Evolutionary conservation across 352 stramenopile species (phyloP).

Genomic region (Globisporangium echinulatum): DNA sequence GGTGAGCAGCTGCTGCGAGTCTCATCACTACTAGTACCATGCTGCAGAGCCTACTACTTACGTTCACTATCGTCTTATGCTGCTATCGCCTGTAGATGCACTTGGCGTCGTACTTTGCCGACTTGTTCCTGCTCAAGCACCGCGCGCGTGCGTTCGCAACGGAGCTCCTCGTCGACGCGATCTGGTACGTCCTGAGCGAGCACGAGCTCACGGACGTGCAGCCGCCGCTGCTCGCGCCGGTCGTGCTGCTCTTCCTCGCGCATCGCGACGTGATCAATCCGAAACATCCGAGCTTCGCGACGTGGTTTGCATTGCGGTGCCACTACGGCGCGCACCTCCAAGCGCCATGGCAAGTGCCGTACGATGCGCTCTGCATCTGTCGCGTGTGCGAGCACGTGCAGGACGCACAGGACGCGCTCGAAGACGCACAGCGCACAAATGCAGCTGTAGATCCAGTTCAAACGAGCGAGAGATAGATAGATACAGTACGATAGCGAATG

Average conservation of each 20-base stretch:
- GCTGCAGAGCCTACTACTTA: background rate
- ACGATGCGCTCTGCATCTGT: conserved; percentile 41
- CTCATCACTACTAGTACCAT: too few species aligned
- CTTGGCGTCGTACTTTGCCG: conserved; percentile 54
- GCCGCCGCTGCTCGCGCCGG: conserved; percentile 34
- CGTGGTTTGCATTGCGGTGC: conserved; percentile 63
- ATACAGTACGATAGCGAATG: too few species aligned
- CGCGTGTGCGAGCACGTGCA: conserved; percentile 50
- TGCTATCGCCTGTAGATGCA: conserved; percentile 17
- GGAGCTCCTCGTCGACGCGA: conserved; percentile 43
- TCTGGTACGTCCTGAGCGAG: conserved; percentile 49
- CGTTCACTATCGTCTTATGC: background rate
- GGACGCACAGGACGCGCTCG: conserved; percentile 16
- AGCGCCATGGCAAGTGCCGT: conserved; percentile 51
- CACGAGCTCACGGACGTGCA: conserved; percentile 42
- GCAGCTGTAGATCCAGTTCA: background rate
- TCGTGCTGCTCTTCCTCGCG: conserved; percentile 54
- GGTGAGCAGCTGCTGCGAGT: background rate
- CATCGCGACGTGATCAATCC: conserved; percentile 67
- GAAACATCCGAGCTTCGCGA: conserved; percentile 35
- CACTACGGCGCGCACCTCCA: conserved; percentile 40
- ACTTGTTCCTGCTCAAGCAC: conserved; percentile 44
- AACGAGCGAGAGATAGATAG: background rate
- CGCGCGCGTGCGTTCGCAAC: conserved; percentile 34
- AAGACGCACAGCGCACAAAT: conserved; percentile 3